A percentile compares a stretch with the other conserved stretches of the same genome.
Evolutionary conservation across 1,284 basidiomycete genomes (phyloP).

Genomic region (Apiotrichum brassicae): DNA sequence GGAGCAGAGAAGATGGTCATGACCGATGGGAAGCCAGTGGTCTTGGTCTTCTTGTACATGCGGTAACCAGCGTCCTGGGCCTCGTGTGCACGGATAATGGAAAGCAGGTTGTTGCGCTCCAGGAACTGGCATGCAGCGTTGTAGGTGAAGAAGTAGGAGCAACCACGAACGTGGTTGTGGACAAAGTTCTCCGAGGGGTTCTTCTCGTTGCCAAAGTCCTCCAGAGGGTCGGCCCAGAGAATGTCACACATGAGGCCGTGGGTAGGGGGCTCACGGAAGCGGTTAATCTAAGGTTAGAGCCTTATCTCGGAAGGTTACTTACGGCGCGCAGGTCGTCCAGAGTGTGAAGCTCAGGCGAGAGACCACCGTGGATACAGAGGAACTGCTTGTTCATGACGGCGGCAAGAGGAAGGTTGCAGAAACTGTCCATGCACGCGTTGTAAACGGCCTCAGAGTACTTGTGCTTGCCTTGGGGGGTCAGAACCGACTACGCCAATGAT

Average conservation of each 20-base stretch:
- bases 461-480: slow-evolving; percentile 66
- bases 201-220: slow-evolving; percentile 90
- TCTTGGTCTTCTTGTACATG: slow-evolving; percentile 95
- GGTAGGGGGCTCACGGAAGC: slow-evolving; percentile 91
- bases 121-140: slow-evolving; percentile 89
- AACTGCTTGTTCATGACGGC: slow-evolving; percentile 98
- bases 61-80: slow-evolving; percentile 94
- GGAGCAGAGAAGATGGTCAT: slow-evolving; percentile 97
- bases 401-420: slow-evolving; percentile 84
- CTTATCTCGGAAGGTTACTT: not conserved
- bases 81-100: slow-evolving; percentile 90
- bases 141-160: slow-evolving; percentile 95
- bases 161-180: slow-evolving; percentile 92
- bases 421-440: slow-evolving; percentile 87
- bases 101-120: slow-evolving; percentile 87
- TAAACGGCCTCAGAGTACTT: slow-evolving; percentile 88
- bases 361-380: slow-evolving; percentile 87
- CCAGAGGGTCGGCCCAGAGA: slow-evolving; percentile 88
- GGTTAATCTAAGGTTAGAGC: slow-evolving; percentile 63
- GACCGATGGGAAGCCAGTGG: slow-evolving; percentile 81
- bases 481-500: not conserved
- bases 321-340: slow-evolving; percentile 76
- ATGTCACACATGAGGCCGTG: slow-evolving; percentile 93
- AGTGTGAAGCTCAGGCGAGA: slow-evolving; percentile 83
- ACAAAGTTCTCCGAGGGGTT: slow-evolving; percentile 70